phyloP scores from a whole-genome alignment of 1,284 basidiomycete species.

The Trametes hirsuta region DNA sequence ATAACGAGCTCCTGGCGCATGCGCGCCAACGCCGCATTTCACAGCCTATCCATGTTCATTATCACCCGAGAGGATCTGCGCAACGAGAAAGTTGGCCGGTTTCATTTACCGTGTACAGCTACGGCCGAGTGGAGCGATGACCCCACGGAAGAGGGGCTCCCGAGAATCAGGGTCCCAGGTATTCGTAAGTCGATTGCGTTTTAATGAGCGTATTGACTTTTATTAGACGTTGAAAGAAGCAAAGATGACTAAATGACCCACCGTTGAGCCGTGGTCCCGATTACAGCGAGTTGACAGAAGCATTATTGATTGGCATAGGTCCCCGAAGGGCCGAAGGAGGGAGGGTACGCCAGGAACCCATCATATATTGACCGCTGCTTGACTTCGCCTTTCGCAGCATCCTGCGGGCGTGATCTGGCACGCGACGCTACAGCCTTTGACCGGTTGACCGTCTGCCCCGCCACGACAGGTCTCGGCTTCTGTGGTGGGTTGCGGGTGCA shows the following conservation, averaged over 20 bases:
- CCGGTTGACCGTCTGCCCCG: neutral
- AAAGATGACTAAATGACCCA: no score
- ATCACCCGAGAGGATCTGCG: no score
- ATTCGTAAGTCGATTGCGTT: no score
- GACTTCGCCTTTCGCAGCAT: neutral
- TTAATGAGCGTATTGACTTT: no score
- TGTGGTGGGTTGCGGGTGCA: constrained; percentile 1
- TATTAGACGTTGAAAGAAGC: no score
- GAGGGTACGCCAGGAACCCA: neutral
- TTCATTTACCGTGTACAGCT: no score
- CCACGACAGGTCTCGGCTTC: neutral
- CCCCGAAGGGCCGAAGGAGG: neutral
- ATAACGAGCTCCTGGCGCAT: neutral
- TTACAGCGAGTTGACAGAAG: no score
- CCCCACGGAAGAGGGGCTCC: no score
- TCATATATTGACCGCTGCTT: neutral
- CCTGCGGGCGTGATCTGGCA: neutral
- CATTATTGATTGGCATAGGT: neutral
- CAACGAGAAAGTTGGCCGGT: no score
- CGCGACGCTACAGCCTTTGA: neutral
- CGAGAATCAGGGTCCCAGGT: no score
- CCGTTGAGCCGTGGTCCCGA: no score
- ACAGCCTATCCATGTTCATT: neutral
- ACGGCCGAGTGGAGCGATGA: no score
- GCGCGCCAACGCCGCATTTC: neutral